A percentile compares a stretch with the other conserved stretches of the same genome.
These are phyloP conservation scores for Cercospora sp. DNA, from an alignment of 2,329 filamentous ascomycete species.

Conservation along the genomic window DNA sequence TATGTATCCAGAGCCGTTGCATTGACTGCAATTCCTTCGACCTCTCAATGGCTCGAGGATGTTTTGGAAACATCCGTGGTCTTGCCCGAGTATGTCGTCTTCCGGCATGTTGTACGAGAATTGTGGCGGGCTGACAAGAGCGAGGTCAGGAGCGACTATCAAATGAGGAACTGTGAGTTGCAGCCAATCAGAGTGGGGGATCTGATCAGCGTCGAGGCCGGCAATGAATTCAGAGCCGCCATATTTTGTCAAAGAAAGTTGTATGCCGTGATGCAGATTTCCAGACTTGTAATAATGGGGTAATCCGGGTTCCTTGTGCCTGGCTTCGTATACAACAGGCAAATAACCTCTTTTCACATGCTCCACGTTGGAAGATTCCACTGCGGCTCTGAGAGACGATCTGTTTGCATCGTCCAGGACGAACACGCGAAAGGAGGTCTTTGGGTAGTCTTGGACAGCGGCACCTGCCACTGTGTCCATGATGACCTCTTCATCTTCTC, in stretches of 20 bases:
- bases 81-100: constrained; percentile 60
- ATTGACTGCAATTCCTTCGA: constrained; percentile 57
- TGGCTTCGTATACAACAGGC: constrained; percentile 10
- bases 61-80: constrained; percentile 60
- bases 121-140: constrained; percentile 61
- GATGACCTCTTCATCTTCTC: constrained; percentile 13
- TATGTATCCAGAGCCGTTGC: constrained; percentile 64
- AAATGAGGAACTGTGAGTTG: constrained; percentile 61
- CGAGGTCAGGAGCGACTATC: constrained; percentile 56
- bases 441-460: constrained; percentile 17
- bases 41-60: constrained; percentile 52
- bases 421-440: constrained; percentile 13
- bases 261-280: constrained; percentile 19
- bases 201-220: constrained; percentile 69
- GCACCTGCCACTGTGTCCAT: constrained; percentile 22
- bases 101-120: constrained; percentile 64
- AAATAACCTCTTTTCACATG: background rate
- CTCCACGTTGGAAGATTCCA: constrained; percentile 8
- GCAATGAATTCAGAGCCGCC: constrained; percentile 56
- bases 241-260: background rate
- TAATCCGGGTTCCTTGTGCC: constrained; percentile 5
- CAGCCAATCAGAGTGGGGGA: constrained; percentile 62
- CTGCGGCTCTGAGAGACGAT: background rate
- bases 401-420: constrained; percentile 17
- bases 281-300: constrained; percentile 20